Conservation (phyloP, 2,329 filamentous ascomycete genomes). For the Arthrobotrys iridis region DNA sequence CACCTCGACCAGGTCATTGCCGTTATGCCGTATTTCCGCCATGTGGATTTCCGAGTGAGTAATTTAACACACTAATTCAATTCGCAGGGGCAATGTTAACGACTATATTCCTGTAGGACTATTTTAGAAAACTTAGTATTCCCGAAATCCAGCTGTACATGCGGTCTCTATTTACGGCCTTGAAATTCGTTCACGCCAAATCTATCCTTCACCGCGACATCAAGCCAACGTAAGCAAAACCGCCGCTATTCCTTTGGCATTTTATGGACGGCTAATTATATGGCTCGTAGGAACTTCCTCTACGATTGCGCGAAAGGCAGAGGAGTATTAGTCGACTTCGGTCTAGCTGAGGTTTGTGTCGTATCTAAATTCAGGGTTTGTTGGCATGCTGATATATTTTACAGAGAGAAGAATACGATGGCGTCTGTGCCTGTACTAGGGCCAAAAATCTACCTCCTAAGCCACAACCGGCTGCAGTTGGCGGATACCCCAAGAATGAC, state of each 20-base stretch:
- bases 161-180: conserved; percentile 83
- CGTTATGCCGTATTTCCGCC: conserved; percentile 92
- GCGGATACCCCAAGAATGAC: conserved; percentile 88
- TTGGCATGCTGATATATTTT: background rate
- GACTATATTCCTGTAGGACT: conserved; percentile 66
- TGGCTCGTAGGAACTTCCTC: conserved; percentile 75
- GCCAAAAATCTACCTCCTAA: background rate
- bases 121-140: conserved; percentile 89
- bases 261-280: background rate
- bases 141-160: conserved; percentile 90
- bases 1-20: conserved; percentile 94
- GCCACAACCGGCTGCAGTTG: conserved; percentile 61
- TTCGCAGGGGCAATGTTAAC: background rate
- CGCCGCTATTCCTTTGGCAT: background rate
- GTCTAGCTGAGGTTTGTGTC: conserved; percentile 78
- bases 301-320: conserved; percentile 83
- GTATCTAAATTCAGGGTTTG: background rate
- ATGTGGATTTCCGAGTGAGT: conserved; percentile 81
- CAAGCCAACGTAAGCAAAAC: conserved; percentile 77
- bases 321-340: conserved; percentile 97
- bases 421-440: conserved; percentile 32
- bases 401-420: conserved; percentile 42
- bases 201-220: conserved; percentile 93
- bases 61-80: no score
- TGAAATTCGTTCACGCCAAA: conserved; percentile 82